Base-by-base conservation (phyloP, 1,284 basidiomycete genomes). In the Phellopilus nigrolimitatus region DNA sequence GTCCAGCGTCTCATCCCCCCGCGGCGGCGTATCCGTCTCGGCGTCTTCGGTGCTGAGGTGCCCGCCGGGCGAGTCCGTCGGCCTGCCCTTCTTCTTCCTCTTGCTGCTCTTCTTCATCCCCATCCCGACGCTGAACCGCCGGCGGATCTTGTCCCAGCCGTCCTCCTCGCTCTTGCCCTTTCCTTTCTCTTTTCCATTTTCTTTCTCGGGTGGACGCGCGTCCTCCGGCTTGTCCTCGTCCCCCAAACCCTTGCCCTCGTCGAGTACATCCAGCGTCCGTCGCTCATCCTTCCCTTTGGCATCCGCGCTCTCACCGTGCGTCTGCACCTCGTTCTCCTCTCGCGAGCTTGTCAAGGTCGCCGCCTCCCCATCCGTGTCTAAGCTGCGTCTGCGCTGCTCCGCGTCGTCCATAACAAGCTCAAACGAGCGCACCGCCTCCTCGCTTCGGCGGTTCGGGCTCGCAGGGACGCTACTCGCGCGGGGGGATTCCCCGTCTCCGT, bases 91-190 rank as follows among this genome's bases (percentile, higher is more conserved):
- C 45, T 59, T 72, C 64, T n/a, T n/a, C n/a, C n/a, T n/a, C n/a
- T n/a, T n/a, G n/a, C 59, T 69, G 65, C 24, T 64, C 61, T 55
- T 67, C 71, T 37, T 48, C 22, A 65, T 59, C 28, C 77, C 73
- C 44, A 84, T 71, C 9, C 72, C 70, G 59, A 78, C 67, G 56
- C 78, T 84, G 55, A 85, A 74, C 51, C 81, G 68, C 56, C 79
- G 68, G n/a, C 81, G 73, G 36, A 85, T 57, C 61, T 76, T 80
- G 19, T 71, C 68, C 81, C 82, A 84, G 24, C 71, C 66, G 52
- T 76, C 44, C 59, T 68, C 72, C 43, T 68, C 66, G 46, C 64
- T 69, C 46, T 66, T 67, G 17, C 37, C n/a, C 55, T 30, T 47
- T 60, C 39, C 63, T 61, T n/a, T 59, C 59, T 19, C 55, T 36